Percentiles rank a stretch among this genome's conserved stretches.
phyloP scores from a whole-genome alignment of 1,284 basidiomycete genomes.

The Moesziomyces globuligerus region DNA sequence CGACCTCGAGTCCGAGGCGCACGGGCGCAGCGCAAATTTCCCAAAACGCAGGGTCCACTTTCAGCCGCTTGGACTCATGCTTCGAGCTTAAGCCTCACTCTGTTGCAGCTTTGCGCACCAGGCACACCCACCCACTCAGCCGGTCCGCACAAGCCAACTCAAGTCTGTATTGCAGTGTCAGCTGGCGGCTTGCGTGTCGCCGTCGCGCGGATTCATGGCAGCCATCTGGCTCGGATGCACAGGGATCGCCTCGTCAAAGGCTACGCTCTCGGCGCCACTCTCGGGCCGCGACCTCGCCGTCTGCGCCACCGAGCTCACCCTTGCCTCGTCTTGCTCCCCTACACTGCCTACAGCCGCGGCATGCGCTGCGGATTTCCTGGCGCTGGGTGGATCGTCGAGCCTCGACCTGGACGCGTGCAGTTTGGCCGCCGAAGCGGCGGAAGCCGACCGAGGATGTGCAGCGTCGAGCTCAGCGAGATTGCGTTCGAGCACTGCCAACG shows the following conservation, averaged over 20 bases:
- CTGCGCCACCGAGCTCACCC: conserved; percentile 11
- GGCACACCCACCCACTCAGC: too few relatives aligned
- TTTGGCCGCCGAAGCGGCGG: conserved; percentile 11
- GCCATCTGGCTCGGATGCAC: conserved; percentile 34
- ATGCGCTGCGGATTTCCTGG: conserved; percentile 1
- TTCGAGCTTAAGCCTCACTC: neutral
- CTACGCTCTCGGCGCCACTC: conserved; percentile 9
- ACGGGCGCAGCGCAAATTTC: too few relatives aligned
- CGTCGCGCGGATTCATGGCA: conserved; percentile 23
- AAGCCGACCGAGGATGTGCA: too few relatives aligned
- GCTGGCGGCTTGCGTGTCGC: conserved; percentile 15
- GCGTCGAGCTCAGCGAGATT: conserved; percentile 53
- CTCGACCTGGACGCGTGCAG: conserved; percentile 7
- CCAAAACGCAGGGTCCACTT: conserved; percentile 18
- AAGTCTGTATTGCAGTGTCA: too few relatives aligned
- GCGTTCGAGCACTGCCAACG: conserved; percentile 41
- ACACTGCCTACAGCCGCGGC: neutral
- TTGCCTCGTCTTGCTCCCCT: conserved; percentile 13
- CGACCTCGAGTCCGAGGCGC: too few relatives aligned
- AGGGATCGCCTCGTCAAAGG: conserved; percentile 36
- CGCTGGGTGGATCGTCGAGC: conserved; percentile 1
- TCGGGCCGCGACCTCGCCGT: conserved; percentile 16
- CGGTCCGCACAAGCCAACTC: too few relatives aligned
- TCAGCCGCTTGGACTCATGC: neutral
- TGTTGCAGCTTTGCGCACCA: too few relatives aligned